phyloP scores from a whole-genome alignment of 805 yeast genomes.

The Myxozyma geophila region DNA sequence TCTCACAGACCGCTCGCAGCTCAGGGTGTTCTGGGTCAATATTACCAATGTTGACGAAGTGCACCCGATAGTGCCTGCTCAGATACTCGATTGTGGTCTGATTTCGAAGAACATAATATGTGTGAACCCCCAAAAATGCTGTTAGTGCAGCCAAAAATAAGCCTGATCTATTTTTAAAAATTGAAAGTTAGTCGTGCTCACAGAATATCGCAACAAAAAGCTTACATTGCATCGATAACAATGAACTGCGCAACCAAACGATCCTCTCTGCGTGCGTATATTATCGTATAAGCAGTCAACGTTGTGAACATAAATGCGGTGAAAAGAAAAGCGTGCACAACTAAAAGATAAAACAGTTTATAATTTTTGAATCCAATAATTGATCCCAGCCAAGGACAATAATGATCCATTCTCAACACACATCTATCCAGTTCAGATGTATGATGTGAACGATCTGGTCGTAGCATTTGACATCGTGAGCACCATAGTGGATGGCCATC shows the following conservation, averaged over 20 bases:
- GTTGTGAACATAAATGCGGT: conserved; percentile 28
- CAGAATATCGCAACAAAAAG: background rate
- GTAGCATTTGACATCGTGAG: conserved; percentile 64
- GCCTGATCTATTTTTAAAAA: conserved; percentile 13
- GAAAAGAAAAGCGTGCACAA: conserved; percentile 13
- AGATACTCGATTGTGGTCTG: conserved; percentile 29
- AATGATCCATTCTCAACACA: conserved; percentile 75
- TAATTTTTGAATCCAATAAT: conserved; percentile 73
- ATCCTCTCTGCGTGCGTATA: conserved; percentile 11
- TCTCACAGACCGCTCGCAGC: conserved; percentile 17
- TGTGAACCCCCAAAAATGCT: conserved; percentile 23
- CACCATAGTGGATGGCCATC: conserved; percentile 83
- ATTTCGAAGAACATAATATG: conserved; percentile 22
- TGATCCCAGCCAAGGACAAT: conserved; percentile 75
- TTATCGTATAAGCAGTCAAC: conserved; percentile 20
- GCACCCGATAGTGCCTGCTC: conserved; percentile 19
- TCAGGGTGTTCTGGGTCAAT: conserved; percentile 3
- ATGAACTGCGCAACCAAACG: conserved; percentile 33
- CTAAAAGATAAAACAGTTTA: conserved; percentile 58
- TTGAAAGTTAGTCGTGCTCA: background rate
- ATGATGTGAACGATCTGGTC: conserved; percentile 72
- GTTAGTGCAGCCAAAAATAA: conserved; percentile 11
- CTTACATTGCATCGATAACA: conserved; percentile 24
- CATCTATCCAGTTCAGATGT: conserved; percentile 61
- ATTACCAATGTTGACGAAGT: conserved; percentile 13